Evolutionary conservation across 1,284 basidiomycete genomes (phyloP).

Genomic region (Lignosus rhinocerotis): DNA sequence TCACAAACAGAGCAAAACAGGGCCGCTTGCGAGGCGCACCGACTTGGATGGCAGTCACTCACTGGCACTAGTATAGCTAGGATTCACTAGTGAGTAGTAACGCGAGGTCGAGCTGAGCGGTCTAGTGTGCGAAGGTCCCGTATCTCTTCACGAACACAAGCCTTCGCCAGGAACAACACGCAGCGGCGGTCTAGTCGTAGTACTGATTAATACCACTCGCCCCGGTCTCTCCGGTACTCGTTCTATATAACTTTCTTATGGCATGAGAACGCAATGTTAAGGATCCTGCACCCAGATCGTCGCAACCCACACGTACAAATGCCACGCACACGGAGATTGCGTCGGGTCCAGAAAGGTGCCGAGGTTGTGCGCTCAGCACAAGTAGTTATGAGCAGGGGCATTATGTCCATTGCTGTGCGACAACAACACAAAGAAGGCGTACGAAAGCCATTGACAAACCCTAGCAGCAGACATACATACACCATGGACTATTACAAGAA

Average conservation of each 20-base stretch:
- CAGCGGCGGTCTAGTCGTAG: constrained; percentile 1
- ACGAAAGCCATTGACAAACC: constrained; percentile 5
- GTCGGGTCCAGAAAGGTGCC: constrained; percentile 2
- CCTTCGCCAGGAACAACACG: constrained; percentile 4
- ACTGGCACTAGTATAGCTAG: background rate
- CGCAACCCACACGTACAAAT: constrained; percentile 14
- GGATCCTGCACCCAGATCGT: constrained; percentile 16
- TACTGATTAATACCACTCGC: constrained; percentile 9
- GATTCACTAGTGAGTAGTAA: background rate
- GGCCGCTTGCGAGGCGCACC: background rate
- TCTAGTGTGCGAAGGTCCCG: constrained; percentile 1
- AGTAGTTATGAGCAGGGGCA: background rate
- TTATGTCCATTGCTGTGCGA: background rate
- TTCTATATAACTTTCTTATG: constrained; percentile 2
- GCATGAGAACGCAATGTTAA: constrained; percentile 2
- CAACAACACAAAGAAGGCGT: background rate
- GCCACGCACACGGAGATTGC: constrained; percentile 15
- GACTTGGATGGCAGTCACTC: background rate
- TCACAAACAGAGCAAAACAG: constrained; percentile 20
- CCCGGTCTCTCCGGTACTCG: background rate
- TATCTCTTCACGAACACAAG: constrained; percentile 9
- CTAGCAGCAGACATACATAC: constrained; percentile 17
- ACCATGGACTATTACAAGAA: constrained; percentile 29
- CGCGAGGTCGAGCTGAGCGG: background rate
- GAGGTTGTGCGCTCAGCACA: background rate